Percentiles rank a stretch among this genome's conserved stretches.
Evolutionary conservation across 495 filamentous ascomycete genomes (phyloP).

Genomic region (Hypoxylon crocopeplum): DNA sequence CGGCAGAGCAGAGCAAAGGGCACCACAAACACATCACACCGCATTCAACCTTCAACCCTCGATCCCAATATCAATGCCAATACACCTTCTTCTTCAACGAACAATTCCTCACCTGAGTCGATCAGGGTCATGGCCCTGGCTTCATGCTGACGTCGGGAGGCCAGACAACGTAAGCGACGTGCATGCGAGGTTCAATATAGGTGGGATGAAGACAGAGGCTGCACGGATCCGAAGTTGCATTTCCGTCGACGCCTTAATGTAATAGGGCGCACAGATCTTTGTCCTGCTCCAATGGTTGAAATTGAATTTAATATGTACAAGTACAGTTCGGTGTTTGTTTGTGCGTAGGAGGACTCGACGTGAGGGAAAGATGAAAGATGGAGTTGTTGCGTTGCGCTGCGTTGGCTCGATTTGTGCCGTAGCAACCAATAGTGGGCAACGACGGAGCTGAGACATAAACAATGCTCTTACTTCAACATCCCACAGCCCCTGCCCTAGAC

Average conservation of each 20-base stretch:
- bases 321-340: constrained; percentile 1
- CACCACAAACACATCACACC: constrained; percentile 12
- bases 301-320: too few species aligned
- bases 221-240: constrained; percentile 27
- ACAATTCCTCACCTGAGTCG: constrained; percentile 32
- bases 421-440: constrained; percentile 37
- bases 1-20: constrained; percentile 23
- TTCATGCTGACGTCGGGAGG: constrained; percentile 35
- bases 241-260: constrained; percentile 35
- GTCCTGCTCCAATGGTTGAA: too few species aligned
- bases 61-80: too few species aligned
- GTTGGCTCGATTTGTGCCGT: constrained; percentile 21
- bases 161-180: constrained; percentile 24
- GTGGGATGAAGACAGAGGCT: constrained; percentile 7
- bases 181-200: constrained; percentile 14
- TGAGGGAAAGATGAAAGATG: constrained; percentile 13
- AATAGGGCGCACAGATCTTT: constrained; percentile 25
- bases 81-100: too few species aligned
- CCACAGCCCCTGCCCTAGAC: constrained; percentile 1
- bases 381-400: neutral
- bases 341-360: neutral
- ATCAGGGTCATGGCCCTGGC: constrained; percentile 32
- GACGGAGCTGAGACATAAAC: constrained; percentile 35
- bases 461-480: constrained; percentile 23
- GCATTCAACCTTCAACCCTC: constrained; percentile 4